Conservation (phyloP, 148 eudicot species). For the Silene uniflora region DNA sequence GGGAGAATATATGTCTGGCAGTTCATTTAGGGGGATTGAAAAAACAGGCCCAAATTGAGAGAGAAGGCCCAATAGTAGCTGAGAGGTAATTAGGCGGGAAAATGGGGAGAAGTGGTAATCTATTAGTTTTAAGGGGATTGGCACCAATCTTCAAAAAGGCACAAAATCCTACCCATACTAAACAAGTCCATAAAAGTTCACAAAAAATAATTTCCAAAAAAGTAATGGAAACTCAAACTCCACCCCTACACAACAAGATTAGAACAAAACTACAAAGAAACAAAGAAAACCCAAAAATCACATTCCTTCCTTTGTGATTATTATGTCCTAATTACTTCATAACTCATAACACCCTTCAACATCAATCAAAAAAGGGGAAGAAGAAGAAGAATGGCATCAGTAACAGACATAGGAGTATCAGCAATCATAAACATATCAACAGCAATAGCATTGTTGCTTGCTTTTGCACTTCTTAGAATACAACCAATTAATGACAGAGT, state of each 20-base stretch:
- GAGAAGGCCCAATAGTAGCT: too few species aligned
- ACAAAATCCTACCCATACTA: neutral
- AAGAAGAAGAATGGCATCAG: slow-evolving; percentile 52
- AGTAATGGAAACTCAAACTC: neutral
- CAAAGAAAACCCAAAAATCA: neutral
- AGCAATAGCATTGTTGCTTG: slow-evolving; percentile 76
- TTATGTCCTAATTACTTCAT: too few species aligned
- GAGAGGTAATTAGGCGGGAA: too few species aligned
- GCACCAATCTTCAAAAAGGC: neutral
- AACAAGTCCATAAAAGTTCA: neutral
- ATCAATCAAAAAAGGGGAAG: too few species aligned
- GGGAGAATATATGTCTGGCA: too few species aligned
- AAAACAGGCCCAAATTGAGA: too few species aligned
- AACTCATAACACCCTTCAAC: too few species aligned
- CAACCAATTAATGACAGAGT: slow-evolving; percentile 95
- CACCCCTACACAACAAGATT: neutral
- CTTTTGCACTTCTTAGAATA: slow-evolving; percentile 83
- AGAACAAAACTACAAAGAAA: neutral
- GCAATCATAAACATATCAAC: slow-evolving; percentile 70
- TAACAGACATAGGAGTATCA: slow-evolving; percentile 88
- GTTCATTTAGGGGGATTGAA: too few species aligned
- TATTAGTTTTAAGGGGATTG: too few species aligned
- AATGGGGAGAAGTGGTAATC: too few species aligned
- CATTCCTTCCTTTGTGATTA: neutral
- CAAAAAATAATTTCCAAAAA: neutral